Evolutionary conservation across 768 basidiomycete genomes (phyloP), one percentile per base, ranked within the genome.

Genomic region (Artomyces pyxidatus): DNA sequence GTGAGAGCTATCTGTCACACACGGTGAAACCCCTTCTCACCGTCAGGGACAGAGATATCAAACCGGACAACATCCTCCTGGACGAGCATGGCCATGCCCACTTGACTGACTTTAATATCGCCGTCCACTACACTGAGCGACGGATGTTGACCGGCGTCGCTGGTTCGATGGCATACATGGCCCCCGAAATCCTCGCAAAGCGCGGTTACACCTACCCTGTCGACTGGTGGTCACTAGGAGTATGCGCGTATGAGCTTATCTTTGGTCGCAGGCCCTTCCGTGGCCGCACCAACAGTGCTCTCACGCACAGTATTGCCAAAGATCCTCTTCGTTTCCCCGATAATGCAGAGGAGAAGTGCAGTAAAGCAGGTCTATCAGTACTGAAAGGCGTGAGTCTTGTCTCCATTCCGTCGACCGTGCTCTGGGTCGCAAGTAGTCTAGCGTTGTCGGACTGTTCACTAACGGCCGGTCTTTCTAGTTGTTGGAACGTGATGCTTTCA

Each of bases 141-240:
- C 78, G 85, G 50, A 68, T 92, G 28, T 66, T 87, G 22, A 93
- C 88, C 11, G 92, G 93, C 21, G 88, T 99, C 0, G 95, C 95
- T 21, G 95, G 95, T 8, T 95, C 91, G 45, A 95, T 98, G 94
- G 95, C 95, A 3, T 99, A 99, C 65, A 99, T 99, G 95, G 94
- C 86, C 37, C 85, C 85, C 2, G 83, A 87, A 80, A 95, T 99
- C 40, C 72, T 99, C 37, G 73, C 81, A 39, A 96, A 96, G 66
- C 83, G 88, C 52, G 95, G 95, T 14, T 99, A 99, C 67, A 91
- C 90, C 3, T 91, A 83, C 60, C 82, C 84, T 28, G 90, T 96
- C 57, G 93, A 97, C 65, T 96, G 91, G 88, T 97, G 93, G 93
- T 94, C 91, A 17, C 78, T 97, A 0, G 93, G 93, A 16, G 88